Evolutionary conservation across 768 basidiomycete species (phyloP), one percentile per base, ranked within the genome.

Genomic region (Termitomyces sp.): DNA sequence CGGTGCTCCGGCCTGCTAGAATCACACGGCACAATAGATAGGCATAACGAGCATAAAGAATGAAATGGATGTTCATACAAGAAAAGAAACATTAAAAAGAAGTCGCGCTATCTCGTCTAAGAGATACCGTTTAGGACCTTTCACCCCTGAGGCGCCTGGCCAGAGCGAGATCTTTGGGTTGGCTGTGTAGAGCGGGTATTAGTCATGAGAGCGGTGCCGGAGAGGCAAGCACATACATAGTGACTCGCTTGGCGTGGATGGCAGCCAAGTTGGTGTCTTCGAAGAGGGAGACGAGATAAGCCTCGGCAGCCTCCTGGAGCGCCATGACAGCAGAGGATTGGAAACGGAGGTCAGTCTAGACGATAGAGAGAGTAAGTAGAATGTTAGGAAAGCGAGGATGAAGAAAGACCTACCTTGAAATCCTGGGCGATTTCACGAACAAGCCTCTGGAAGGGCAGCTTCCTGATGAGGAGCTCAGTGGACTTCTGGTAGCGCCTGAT

Each of bases 401-500:
- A 27, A 14, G 1, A 54, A 33, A 46, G 7, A 65, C 78, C 32
- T 58, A 88, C 90, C 88, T 95, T 95, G 84, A 95, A 94, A 75
- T 93, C 93, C 76, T 94, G 92, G n/a, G 92, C 92, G 66, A 95
- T 94, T 78, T 95, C 89, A 82, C 93, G 93, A 63, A 98, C 95
- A 67, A 98, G 87, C 68, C 95, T 86, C 80, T 98, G 95, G 94
- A 98, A 98, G 65, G 96, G 96, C 62, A 98, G 91, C 88, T 98
- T 98, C 80, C 96, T 85, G 83, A 98, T 98, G 69, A 98, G 86
- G 65, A 99, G 88, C 83, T 98, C 96, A 64, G 96, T 98, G 61
- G 93, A 95, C 83, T 97, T 97, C 78, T 98, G 95, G 83, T 98
- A 97, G 75, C 95, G 85, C 72, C 96, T 82, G 69, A 98, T 98